These are phyloP conservation scores for Candida parachauliodes DNA, from an alignment of 805 yeast species.

Conservation along the genomic window DNA sequence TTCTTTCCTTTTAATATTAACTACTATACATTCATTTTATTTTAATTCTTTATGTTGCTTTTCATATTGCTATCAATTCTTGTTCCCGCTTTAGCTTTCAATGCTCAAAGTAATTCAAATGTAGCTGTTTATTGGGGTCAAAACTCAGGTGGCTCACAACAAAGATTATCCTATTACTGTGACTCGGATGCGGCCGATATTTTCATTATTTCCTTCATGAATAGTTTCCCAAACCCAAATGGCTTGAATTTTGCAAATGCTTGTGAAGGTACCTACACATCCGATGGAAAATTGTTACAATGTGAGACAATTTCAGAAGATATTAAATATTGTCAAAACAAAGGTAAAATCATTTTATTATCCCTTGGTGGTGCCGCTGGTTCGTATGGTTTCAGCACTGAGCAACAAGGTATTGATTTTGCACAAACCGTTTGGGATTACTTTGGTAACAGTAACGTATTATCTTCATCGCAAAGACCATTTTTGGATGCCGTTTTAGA, in stretches of 20 bases:
- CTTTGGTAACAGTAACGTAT: slow-evolving; percentile 32
- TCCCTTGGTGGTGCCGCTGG: slow-evolving; percentile 60
- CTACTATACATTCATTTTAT: slow-evolving; percentile 12
- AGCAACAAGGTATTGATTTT: slow-evolving; percentile 51
- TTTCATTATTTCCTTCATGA: slow-evolving; percentile 66
- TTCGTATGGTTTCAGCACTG: slow-evolving; percentile 38
- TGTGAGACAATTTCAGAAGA: slow-evolving; percentile 50
- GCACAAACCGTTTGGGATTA: slow-evolving; percentile 42
- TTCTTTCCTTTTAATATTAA: slow-evolving; percentile 4
- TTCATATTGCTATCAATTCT: slow-evolving; percentile 5
- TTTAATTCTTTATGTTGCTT: slow-evolving; percentile 1
- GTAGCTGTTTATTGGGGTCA: slow-evolving; percentile 32
- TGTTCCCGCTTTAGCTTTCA: slow-evolving; percentile 8
- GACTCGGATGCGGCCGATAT: slow-evolving; percentile 66
- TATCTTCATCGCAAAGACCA: slow-evolving; percentile 33
- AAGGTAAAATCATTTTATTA: slow-evolving; percentile 74
- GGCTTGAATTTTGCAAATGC: slow-evolving; percentile 48
- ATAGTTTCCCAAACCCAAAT: slow-evolving; percentile 50
- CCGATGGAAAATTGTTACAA: slow-evolving; percentile 37
- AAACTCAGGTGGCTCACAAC: slow-evolving; percentile 31
- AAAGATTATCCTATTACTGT: slow-evolving; percentile 52
- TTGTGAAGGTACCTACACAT: slow-evolving; percentile 34
- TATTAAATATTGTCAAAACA: slow-evolving; percentile 68
- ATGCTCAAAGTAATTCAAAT: slow-evolving; percentile 16
- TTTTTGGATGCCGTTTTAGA: slow-evolving; percentile 77